These are phyloP conservation scores for Lophiotrema nucula DNA, from an alignment of 495 filamentous ascomycete genomes.

Conservation along the genomic window DNA sequence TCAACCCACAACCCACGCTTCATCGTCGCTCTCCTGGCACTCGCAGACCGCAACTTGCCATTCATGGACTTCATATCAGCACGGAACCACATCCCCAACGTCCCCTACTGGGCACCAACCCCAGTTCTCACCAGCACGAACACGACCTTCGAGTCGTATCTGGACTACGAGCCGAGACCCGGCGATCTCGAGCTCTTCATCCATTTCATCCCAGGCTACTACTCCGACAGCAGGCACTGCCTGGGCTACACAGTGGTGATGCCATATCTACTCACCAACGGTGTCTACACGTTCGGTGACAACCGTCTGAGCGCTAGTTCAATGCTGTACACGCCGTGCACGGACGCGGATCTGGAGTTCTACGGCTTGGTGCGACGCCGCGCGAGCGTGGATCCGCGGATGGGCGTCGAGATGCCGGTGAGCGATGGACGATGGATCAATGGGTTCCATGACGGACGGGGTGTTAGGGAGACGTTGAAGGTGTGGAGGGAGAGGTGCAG, in stretches of 20 bases:
- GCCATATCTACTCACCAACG: too few species aligned
- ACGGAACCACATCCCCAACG: slow-evolving; percentile 6
- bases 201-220: slow-evolving; percentile 14
- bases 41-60: slow-evolving; percentile 13
- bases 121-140: not conserved
- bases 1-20: slow-evolving; percentile 4
- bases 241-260: slow-evolving; percentile 2
- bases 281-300: too few species aligned
- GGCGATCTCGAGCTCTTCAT: not conserved
- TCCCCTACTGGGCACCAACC: not conserved
- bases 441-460: not conserved
- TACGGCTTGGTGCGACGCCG: not conserved
- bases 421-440: not conserved
- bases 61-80: slow-evolving; percentile 15
- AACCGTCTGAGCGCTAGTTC: not conserved
- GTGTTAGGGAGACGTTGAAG: not conserved
- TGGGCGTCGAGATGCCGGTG: too few species aligned
- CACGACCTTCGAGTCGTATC: not conserved
- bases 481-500: not conserved
- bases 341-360: not conserved
- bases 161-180: not conserved
- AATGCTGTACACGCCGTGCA: not conserved
- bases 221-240: slow-evolving; percentile 3
- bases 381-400: too few species aligned
- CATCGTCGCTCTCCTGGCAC: slow-evolving; percentile 1